Evolutionary conservation across 371 early-diverging fungal genomes (phyloP), one percentile per base, ranked within the genome.

Genomic region (Mucor indicus): DNA sequence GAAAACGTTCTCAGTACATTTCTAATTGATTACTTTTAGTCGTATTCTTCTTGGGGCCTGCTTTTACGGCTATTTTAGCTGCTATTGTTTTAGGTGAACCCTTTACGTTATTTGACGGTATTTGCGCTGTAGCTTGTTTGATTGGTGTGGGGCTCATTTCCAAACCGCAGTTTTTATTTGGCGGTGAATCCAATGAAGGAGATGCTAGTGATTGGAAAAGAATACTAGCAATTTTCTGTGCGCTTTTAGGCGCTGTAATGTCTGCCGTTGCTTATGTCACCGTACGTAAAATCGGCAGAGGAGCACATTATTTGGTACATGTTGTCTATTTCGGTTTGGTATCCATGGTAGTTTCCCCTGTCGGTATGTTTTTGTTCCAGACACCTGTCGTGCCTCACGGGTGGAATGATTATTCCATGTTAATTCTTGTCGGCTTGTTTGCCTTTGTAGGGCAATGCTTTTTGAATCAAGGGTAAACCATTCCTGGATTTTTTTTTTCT

Each of bases 361-460:
- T 71, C 21, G 78, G 78, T 8, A 48, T 81, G 24, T 60, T 57
- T 21, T 35, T 55, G 4, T 43, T 70, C 11, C 79, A 77, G 41
- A 49, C 39, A 10, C 58, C 62, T 12, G 49, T 64, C 1, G 10
- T 62, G 53, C 79, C 78, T 10, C 24, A 30, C 7, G 49, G 58
- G 2, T 0, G 15, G 13, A 30, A 46, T 35, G 77, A 78, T 35
- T 77, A 64, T 48, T 13, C 32, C 8, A 42, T 75, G 40, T 42
- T 80, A 45, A 44, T 61, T 2, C 33, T 67, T 16, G 78, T 89
- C 4, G 90, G 86, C 8, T 40, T 75, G 0, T 55, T 74, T 38
- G 85, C 91, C 4, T 89, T 87, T 54, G 21, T 79, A 8, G 90
- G 89, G n/a, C 91, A 92, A 62, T 79, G 80, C 27, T 68, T 90